Evolutionary conservation across 2,329 filamentous ascomycete genomes (phyloP), one percentile per base, ranked within the genome.

Genomic region (Sarocladiaceae sp.): DNA sequence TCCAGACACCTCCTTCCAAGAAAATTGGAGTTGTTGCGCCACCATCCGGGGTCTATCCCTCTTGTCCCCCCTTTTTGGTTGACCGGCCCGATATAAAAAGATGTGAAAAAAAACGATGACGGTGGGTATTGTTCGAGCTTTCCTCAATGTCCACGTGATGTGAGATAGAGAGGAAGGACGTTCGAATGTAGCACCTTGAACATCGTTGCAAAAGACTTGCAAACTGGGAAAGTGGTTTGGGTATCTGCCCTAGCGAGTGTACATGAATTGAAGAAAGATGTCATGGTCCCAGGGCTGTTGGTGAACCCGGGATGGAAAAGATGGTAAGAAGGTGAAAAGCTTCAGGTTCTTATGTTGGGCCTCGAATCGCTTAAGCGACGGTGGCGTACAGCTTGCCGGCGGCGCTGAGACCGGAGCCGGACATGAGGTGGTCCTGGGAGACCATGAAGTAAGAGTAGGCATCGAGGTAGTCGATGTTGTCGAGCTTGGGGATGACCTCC

Each of bases 401-500:
- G 20, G 56, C 55, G 70, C 71, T 79, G 22, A 78, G 67, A n/a
- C 63, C 28, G 23, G 62, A 66, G 42, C 61, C 49, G 28, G 66
- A 68, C 65, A 80, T 67, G 57, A 79, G 68, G 51, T 65, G 63
- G 58, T 69, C 71, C 18, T 68, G 60, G 39, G 61, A 59, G 18
- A 75, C 75, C 72, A 77, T 78, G 67, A 80, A 83, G 73, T 80
- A 83, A 22, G 79, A 72, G 69, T 82, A 83, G 55, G 72, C 75
- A 60, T 78, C 67, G 42, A 83, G 73, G 63, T 76, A 81, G 50
- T 64, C 62, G 59, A 73, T 74, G 57, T 59, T 65, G 55, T 82
- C 78, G 7, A 83, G 70, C 58, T 70, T 63, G 54, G 72, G 60
- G 26, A 79, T 72, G 58, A 79, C 71, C 5, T 68, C 64, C 55